phyloP scores from a whole-genome alignment of 768 basidiomycete species.

The Cyclocybe cylindracea region DNA sequence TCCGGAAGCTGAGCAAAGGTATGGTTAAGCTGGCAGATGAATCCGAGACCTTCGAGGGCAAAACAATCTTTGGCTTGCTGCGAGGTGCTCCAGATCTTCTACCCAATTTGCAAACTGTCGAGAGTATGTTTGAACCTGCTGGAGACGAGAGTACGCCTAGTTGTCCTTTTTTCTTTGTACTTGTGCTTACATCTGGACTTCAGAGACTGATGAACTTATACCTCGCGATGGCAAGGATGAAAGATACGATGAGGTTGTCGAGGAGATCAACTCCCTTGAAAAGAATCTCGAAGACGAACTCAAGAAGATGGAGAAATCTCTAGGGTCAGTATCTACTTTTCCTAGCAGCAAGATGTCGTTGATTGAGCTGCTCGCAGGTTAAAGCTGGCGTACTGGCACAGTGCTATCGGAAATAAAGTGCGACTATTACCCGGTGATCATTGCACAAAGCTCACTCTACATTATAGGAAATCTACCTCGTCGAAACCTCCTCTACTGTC shows the following conservation, averaged over 20 bases:
- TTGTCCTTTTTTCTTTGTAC: not conserved
- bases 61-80: conserved; percentile 73
- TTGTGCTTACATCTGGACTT: conserved; percentile 3
- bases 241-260: conserved; percentile 75
- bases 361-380: conserved; percentile 19
- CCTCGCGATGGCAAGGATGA: conserved; percentile 87
- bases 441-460: not conserved
- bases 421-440: not conserved
- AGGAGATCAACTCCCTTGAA: conserved; percentile 73
- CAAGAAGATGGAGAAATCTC: conserved; percentile 62
- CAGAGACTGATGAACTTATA: conserved; percentile 69
- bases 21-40: conserved; percentile 61
- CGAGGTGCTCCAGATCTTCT: conserved; percentile 80
- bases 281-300: conserved; percentile 67
- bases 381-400: conserved; percentile 50
- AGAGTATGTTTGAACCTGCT: conserved; percentile 63
- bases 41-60: conserved; percentile 75
- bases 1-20: conserved; percentile 71
- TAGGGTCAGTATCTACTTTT: conserved; percentile 49
- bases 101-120: conserved; percentile 70
- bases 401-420: conserved; percentile 81
- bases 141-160: conserved; percentile 56
- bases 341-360: conserved; percentile 1
- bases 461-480: conserved; percentile 82
- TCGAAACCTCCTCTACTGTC: conserved; percentile 65